Base-by-base conservation (phyloP, 1,139 yeast species). In the Scheffersomyces titani region DNA sequence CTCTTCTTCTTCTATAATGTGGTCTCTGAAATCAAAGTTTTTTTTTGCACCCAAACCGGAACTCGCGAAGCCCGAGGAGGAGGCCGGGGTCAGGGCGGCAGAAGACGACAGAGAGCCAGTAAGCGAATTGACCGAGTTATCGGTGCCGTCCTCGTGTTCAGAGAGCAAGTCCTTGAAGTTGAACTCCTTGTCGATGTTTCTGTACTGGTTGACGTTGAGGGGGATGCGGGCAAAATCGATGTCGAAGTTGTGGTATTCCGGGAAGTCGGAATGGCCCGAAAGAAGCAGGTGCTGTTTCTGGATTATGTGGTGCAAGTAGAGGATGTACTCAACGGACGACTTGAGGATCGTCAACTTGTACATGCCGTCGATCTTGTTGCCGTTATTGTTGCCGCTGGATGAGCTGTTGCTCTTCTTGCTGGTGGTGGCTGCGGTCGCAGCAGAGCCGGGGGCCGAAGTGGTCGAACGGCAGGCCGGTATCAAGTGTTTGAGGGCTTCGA, bases 341-440 rank as follows among this genome's bases (percentile, higher is more conserved):
- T 90, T 92, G 51, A 90, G 74, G 36, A 90, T 89, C 16, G 92
- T 90, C 59, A 90, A 80, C 70, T 90, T 90, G 73, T 90, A 92
- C 85, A 90, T 87, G 9, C 90, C 90, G 58, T 85, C 88, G 55
- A 79, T 78, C 57, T 81, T 81, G 62, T 69, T 73, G 11, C 75
- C 73, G 57, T 71, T 72, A 50, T 62, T 67, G 18, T 49, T 49
- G 44, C 36, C 45, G n/a, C 54, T 55, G 18, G 59, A 45, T 24
- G 62, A 52, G 19, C 51, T 54, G 19, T 45, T 19, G 5, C 36
- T 18, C 44, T 57, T 56, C 47, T 62, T 60, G 49, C 52, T 54
- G 58, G 54, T 56, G 52, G 68, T 67, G 19, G 67, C 62, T 49
- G 56, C 57, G 16, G 60, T 52, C 19, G 61, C 55, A 19, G 63